Percentiles rank a stretch among this genome's conserved stretches.
These are phyloP conservation scores for Ailanthus altissimus DNA, from an alignment of 345 rosid genomes.

Conservation along the genomic window DNA sequence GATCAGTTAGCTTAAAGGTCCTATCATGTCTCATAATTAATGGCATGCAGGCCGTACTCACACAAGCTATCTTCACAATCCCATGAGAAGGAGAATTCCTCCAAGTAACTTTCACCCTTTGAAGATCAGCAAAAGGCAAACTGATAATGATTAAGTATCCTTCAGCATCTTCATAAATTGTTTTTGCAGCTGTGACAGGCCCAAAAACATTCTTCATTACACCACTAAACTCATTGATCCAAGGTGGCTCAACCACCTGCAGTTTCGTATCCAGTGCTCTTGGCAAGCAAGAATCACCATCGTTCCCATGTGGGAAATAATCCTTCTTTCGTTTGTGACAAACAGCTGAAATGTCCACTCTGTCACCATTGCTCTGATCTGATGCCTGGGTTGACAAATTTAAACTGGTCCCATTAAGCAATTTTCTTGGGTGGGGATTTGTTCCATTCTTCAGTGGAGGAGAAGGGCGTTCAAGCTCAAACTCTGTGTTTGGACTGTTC, in stretches of 20 bases:
- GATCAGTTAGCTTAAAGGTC: constrained; percentile 90
- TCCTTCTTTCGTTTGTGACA: constrained; percentile 62
- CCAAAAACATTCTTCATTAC: constrained; percentile 74
- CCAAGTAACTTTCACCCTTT: constrained; percentile 87
- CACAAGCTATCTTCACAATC: constrained; percentile 79
- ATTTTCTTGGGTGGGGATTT: constrained; percentile 41
- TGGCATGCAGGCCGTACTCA: constrained; percentile 75
- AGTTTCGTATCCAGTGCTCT: constrained; percentile 52
- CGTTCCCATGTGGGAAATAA: constrained; percentile 39
- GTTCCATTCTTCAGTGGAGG: constrained; percentile 39
- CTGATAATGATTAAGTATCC: constrained; percentile 72
- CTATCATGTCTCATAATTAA: constrained; percentile 73
- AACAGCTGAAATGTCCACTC: constrained; percentile 35
- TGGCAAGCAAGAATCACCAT: constrained; percentile 49
- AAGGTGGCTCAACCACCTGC: constrained; percentile 48
- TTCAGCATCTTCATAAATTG: constrained; percentile 76
- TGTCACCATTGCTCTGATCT: constrained; percentile 45
- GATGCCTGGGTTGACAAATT: constrained; percentile 65
- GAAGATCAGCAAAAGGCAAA: constrained; percentile 80
- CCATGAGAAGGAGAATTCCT: constrained; percentile 69
- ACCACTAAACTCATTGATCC: constrained; percentile 63
- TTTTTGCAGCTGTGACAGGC: constrained; percentile 85
- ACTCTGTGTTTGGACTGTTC: constrained; percentile 57
- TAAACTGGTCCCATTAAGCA: constrained; percentile 53
- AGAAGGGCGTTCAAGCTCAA: constrained; percentile 56